Conservation (phyloP, 2,329 filamentous ascomycete genomes). For the Neonectria hederae region DNA sequence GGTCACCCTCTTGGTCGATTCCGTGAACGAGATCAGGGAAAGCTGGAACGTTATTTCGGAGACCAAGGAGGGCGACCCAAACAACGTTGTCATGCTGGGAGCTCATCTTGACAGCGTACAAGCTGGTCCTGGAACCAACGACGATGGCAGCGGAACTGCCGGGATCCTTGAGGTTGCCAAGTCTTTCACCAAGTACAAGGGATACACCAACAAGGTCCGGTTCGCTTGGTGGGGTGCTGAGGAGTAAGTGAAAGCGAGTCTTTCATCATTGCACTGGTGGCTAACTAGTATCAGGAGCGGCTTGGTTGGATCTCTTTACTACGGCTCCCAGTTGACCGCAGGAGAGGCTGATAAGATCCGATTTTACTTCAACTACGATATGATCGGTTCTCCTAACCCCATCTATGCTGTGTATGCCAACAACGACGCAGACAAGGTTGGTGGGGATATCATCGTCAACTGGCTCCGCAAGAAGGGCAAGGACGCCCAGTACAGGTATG, state of each 20-base stretch:
- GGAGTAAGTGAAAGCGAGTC: constrained; percentile 42
- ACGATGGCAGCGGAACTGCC: constrained; percentile 52
- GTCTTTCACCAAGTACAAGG: constrained; percentile 50
- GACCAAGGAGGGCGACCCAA: constrained; percentile 54
- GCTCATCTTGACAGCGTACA: constrained; percentile 54
- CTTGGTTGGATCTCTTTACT: constrained; percentile 56
- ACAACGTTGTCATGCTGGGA: constrained; percentile 55
- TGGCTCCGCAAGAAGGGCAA: constrained; percentile 50
- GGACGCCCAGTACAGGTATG: constrained; percentile 46
- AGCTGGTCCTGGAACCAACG: constrained; percentile 53
- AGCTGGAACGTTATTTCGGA: constrained; percentile 55
- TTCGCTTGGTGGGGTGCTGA: constrained; percentile 57
- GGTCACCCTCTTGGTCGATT: constrained; percentile 50
- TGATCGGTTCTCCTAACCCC: constrained; percentile 65
- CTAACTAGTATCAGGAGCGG: constrained; percentile 45
- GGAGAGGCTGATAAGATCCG: constrained; percentile 63
- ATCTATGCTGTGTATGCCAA: constrained; percentile 52
- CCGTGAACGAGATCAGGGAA: constrained; percentile 48
- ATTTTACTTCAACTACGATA: constrained; percentile 77
- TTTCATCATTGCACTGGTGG: background rate
- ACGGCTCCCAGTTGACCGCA: constrained; percentile 48
- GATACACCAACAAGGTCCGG: constrained; percentile 54
- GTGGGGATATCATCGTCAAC: constrained; percentile 47
- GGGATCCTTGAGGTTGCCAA: constrained; percentile 52
- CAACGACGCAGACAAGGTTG: constrained; percentile 50